phyloP scores from a whole-genome alignment of 2,329 filamentous ascomycete species.

The Penicillium polonicum region DNA sequence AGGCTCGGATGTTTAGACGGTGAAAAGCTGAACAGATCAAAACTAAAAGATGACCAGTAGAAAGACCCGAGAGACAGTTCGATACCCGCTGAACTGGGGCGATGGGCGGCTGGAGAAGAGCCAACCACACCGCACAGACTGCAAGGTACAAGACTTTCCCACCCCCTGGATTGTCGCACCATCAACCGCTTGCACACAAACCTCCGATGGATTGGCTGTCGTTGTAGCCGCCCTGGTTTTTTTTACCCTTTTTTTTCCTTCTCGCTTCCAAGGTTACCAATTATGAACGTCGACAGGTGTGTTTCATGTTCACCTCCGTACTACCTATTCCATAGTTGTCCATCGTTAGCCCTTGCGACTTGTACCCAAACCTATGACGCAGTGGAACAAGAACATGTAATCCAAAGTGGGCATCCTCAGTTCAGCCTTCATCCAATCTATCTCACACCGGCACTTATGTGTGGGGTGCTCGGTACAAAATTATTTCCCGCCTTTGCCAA shows the following conservation, averaged over 20 bases:
- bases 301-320: neutral
- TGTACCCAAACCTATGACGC: slow-evolving; percentile 14
- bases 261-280: slow-evolving; percentile 14
- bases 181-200: slow-evolving; percentile 13
- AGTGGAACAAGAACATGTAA: neutral
- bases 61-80: slow-evolving; percentile 6
- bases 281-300: slow-evolving; percentile 2
- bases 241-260: neutral
- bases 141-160: slow-evolving; percentile 13
- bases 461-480: neutral
- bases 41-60: slow-evolving; percentile 15
- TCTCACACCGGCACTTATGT: neutral
- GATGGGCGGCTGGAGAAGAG: slow-evolving; percentile 16
- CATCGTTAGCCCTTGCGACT: slow-evolving; percentile 11
- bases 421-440: neutral
- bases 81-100: slow-evolving; percentile 17
- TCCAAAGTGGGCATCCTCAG: neutral
- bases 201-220: slow-evolving; percentile 16
- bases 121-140: slow-evolving; percentile 20
- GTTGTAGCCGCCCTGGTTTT: slow-evolving; percentile 4
- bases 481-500: neutral
- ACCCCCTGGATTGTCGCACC: slow-evolving; percentile 22
- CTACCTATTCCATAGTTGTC: neutral
- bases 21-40: neutral
- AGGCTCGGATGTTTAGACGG: neutral